Conservation (phyloP, 441 rosid genomes). For the Dalechampia spathulata region DNA sequence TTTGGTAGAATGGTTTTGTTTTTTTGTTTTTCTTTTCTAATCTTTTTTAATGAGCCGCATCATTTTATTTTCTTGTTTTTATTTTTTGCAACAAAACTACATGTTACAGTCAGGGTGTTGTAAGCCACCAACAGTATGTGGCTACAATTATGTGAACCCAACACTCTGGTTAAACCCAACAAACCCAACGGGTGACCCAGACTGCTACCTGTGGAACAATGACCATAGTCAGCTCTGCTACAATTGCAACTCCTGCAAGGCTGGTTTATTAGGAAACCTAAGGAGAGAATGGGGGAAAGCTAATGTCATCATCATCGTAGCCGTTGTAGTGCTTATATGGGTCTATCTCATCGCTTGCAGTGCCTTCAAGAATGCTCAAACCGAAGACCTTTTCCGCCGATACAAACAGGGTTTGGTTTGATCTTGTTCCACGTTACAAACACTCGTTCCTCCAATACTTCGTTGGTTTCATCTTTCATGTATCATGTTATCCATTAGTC, state of each 20-base stretch:
- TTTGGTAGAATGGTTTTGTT: too few species aligned
- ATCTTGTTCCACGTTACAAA: too few species aligned
- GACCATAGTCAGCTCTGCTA: constrained; percentile 50
- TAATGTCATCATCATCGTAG: constrained; percentile 62
- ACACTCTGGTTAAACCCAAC: constrained; percentile 39
- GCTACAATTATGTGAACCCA: constrained; percentile 43
- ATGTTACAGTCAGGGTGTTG: constrained; percentile 58
- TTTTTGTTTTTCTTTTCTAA: background rate
- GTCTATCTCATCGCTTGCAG: constrained; percentile 83
- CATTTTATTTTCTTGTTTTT: too few species aligned
- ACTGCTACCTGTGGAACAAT: constrained; percentile 56
- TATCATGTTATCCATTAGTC: too few species aligned
- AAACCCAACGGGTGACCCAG: constrained; percentile 22
- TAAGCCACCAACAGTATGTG: constrained; percentile 58
- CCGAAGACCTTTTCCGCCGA: constrained; percentile 62
- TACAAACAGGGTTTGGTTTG: constrained; percentile 60
- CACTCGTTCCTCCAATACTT: too few species aligned
- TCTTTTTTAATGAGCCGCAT: background rate
- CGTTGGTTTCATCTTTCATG: too few species aligned
- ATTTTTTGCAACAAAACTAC: background rate
- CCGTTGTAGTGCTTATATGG: constrained; percentile 69
- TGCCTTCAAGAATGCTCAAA: constrained; percentile 86
- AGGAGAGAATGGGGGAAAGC: constrained; percentile 55
- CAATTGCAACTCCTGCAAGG: constrained; percentile 59
- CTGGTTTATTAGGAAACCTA: constrained; percentile 50